Percentiles rank a stretch among this genome's conserved stretches.
phyloP scores from a whole-genome alignment of 1,139 yeast species.

The Nakaseomyces delphensis region DNA sequence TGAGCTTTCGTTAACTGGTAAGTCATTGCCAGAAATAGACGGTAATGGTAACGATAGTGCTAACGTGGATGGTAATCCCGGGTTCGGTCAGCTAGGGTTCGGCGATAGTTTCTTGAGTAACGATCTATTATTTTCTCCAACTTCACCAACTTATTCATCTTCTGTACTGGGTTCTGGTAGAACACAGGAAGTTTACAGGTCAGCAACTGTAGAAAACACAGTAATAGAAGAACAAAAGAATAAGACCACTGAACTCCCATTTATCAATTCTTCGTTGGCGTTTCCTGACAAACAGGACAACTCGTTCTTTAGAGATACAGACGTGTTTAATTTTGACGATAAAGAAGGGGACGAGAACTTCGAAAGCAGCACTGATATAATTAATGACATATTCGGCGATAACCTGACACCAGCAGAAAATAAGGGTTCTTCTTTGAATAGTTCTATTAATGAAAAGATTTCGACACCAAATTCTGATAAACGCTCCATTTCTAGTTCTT shows the following conservation, averaged over 20 bases:
- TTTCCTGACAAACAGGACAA: slow-evolving; percentile 15
- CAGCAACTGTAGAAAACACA: slow-evolving; percentile 1
- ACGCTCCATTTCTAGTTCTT: neutral
- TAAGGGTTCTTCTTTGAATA: slow-evolving; percentile 7
- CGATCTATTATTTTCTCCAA: slow-evolving; percentile 5
- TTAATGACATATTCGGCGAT: slow-evolving; percentile 10
- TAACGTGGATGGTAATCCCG: neutral
- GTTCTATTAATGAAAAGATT: slow-evolving; percentile 16
- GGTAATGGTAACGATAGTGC: neutral
- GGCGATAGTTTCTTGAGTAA: slow-evolving; percentile 7
- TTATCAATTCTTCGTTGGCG: slow-evolving; percentile 21
- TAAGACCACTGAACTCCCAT: slow-evolving; percentile 12
- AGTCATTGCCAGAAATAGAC: neutral
- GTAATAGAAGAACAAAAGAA: slow-evolving; percentile 1
- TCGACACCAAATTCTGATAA: neutral
- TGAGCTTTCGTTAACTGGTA: neutral
- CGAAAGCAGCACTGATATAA: neutral
- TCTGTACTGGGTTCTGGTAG: slow-evolving; percentile 5
- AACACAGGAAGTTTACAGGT: neutral
- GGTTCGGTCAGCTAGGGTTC: slow-evolving; percentile 14
- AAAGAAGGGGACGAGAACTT: slow-evolving; percentile 6
- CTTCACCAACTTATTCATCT: slow-evolving; percentile 4
- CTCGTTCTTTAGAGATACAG: neutral
- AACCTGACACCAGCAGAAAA: slow-evolving; percentile 12
- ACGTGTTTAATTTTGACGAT: neutral